Evolutionary conservation across 1,139 yeast species (phyloP), one percentile per base, ranked within the genome.

Genomic region (Kodamaea alishanica): DNA sequence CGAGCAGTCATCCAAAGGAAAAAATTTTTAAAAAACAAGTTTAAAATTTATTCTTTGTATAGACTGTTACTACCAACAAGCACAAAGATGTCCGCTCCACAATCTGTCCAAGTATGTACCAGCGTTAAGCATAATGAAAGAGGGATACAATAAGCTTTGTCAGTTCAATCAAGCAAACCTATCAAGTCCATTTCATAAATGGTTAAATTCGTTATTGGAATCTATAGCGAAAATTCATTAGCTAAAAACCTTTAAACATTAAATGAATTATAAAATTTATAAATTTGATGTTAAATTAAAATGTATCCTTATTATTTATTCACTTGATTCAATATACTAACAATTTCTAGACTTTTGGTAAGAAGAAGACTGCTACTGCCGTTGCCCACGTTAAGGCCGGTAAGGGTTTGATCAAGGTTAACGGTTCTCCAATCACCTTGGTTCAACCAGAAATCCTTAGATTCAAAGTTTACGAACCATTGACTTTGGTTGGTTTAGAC

Each of bases 381-480:
- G 98, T 92, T 70, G 98, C 98, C 75, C 96, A 88, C 78, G 96
- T 92, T 66, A 90, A 89, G 81, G 92, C 94, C 78, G 97, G 98
- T 77, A 87, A 86, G 79, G 97, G 98, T 78, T 86, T 92, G 73
- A 84, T 92, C 79, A 92, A 92, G 83, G 95, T 92, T 63, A 92
- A 92, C 82, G 98, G 98, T 76, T 77, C 94, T 61, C 98, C 98
- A 80, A 89, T 92, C 84, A 85, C 96, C 72, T 85, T 92, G 67
- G 97, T 92, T 60, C 88, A 92, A 79, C 98, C 98, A 73, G 97
- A 90, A 81, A 86, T 90, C 75, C 83, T 92, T 68, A 87, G 98
- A 78, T 88, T 90, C 92, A 92, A 92, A 82, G 97, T 92, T 61
- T 92, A 90, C 90, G 98, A 92, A 81, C 97, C 98, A 73, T 83